Evolutionary conservation across 2,329 filamentous ascomycete genomes (phyloP).

Genomic region (Byssochlamys sp.): DNA sequence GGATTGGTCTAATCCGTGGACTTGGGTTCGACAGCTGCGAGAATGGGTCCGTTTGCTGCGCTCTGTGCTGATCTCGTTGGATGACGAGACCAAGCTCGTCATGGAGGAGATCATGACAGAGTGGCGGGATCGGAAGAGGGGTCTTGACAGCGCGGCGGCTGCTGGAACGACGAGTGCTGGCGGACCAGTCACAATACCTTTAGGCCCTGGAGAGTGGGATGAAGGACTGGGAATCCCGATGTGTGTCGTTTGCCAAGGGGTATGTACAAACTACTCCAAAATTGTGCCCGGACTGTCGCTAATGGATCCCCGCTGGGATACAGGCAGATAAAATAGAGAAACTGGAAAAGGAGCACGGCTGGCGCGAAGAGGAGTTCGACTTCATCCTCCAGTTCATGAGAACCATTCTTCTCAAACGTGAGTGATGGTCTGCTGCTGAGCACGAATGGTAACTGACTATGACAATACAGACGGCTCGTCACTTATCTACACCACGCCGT

Average conservation of each 20-base stretch:
- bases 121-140: conserved; percentile 68
- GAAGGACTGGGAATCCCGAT: conserved; percentile 77
- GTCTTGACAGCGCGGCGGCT: conserved; percentile 41
- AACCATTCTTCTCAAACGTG: conserved; percentile 78
- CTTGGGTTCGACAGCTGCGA: conserved; percentile 78
- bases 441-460: conserved; percentile 6
- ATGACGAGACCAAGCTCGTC: conserved; percentile 65
- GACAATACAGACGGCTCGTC: conserved; percentile 60
- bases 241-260: conserved; percentile 92
- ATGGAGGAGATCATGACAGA: conserved; percentile 77
- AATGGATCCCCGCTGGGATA: conserved; percentile 6
- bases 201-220: conserved; percentile 87
- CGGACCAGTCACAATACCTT: conserved; percentile 60
- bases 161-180: conserved; percentile 50
- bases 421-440: conserved; percentile 25
- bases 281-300: neutral
- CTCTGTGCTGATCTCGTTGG: conserved; percentile 63
- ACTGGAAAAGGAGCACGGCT: conserved; percentile 77
- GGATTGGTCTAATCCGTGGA: conserved; percentile 89
- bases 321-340: conserved; percentile 82
- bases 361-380: conserved; percentile 95
- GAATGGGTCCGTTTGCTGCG: conserved; percentile 81
- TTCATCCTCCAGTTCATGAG: conserved; percentile 87
- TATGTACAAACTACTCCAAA: conserved; percentile 34
- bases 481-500: conserved; percentile 73